Evolutionary conservation across 1,284 basidiomycete genomes (phyloP).

Genomic region (Coniophora puteana): DNA sequence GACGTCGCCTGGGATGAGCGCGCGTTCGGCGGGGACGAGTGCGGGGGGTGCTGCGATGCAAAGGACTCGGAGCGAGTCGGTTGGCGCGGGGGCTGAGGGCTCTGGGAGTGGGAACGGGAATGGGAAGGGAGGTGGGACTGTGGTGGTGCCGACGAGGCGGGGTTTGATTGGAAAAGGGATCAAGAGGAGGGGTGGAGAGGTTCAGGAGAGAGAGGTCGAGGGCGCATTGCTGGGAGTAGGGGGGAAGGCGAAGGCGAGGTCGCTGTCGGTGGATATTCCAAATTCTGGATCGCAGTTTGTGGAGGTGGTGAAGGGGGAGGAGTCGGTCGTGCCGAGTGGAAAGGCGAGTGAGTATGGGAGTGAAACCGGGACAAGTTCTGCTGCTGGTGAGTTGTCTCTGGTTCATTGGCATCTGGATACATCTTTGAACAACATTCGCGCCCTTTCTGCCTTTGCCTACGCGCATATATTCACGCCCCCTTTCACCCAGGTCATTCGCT

Average conservation of each 20-base stretch:
- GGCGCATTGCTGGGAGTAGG: too few relatives aligned
- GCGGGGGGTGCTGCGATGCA: constrained; percentile 17
- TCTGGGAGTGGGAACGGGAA: constrained; percentile 14
- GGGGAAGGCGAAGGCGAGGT: constrained; percentile 49
- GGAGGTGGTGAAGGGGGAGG: too few relatives aligned
- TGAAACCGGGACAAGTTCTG: constrained; percentile 27
- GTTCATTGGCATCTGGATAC: not conserved
- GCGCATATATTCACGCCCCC: constrained; percentile 2
- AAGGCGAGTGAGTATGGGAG: constrained; percentile 24
- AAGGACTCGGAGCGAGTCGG: constrained; percentile 25
- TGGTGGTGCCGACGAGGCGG: constrained; percentile 26
- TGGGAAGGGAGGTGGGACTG: constrained; percentile 13
- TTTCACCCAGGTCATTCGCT: constrained; percentile 21
- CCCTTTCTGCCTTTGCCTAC: not conserved
- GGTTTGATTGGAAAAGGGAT: too few relatives aligned
- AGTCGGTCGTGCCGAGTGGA: constrained; percentile 2
- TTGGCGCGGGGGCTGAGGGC: constrained; percentile 21
- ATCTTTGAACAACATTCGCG: constrained; percentile 9
- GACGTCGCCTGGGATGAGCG: constrained; percentile 68
- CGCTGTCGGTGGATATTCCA: constrained; percentile 54
- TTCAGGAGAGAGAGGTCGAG: too few relatives aligned
- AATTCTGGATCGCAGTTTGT: too few relatives aligned
- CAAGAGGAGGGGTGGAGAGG: too few relatives aligned
- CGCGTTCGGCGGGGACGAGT: constrained; percentile 20
- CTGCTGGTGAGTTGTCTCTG: constrained; percentile 11